These are phyloP conservation scores for Coemansia sp. DNA, from an alignment of 192 early-diverging fungal species.

Conservation along the genomic window DNA sequence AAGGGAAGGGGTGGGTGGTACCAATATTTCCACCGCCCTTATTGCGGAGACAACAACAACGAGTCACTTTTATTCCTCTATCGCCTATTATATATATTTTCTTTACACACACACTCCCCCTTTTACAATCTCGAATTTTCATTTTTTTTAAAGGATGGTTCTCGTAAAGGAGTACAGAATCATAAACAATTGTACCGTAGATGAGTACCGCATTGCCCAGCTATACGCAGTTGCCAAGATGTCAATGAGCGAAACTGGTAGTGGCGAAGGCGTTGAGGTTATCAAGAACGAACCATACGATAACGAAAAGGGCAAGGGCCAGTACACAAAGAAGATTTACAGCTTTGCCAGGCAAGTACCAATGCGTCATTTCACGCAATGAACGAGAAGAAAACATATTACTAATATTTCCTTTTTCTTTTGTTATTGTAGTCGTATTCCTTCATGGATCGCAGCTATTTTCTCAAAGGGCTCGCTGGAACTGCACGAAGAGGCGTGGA, in stretches of 20 bases:
- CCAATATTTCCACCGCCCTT: too few species aligned
- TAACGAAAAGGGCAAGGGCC: slow-evolving; percentile 69
- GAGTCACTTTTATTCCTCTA: too few species aligned
- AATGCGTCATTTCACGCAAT: neutral
- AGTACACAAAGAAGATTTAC: slow-evolving; percentile 80
- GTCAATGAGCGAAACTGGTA: slow-evolving; percentile 75
- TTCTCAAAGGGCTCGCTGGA: slow-evolving; percentile 65
- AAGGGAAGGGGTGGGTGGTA: neutral
- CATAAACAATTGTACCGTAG: slow-evolving; percentile 71
- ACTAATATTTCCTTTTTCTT: neutral
- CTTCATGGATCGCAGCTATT: slow-evolving; percentile 60
- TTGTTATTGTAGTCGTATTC: slow-evolving; percentile 56
- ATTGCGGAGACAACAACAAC: too few species aligned
- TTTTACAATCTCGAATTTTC: too few species aligned
- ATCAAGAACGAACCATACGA: slow-evolving; percentile 76
- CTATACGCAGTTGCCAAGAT: slow-evolving; percentile 74
- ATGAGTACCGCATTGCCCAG: slow-evolving; percentile 76
- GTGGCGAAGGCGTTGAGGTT: slow-evolving; percentile 80
- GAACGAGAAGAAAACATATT: neutral
- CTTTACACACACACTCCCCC: too few species aligned
- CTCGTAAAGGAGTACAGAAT: slow-evolving; percentile 76
- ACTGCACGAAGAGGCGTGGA: slow-evolving; percentile 81
- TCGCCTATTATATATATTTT: too few species aligned
- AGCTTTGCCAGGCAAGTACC: slow-evolving; percentile 47
- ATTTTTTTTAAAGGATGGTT: slow-evolving; percentile 41